Evolutionary conservation across 306 rosid genomes (phyloP), one percentile per base, ranked within the genome.

Genomic region (Trifolium dubium): DNA sequence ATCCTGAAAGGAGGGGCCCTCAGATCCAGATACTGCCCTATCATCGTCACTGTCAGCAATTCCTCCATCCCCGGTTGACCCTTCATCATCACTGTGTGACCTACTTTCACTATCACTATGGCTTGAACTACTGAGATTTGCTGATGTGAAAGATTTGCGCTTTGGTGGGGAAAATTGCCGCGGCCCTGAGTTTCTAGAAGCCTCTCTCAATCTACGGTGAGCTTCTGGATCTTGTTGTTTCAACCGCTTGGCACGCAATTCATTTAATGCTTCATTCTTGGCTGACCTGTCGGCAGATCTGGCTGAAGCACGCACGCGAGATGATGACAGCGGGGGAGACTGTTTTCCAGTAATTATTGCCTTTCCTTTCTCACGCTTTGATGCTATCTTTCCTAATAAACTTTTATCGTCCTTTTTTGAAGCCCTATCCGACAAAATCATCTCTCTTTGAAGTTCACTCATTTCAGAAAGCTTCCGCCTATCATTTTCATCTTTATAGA

Each of bases 401-500:
- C 75, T 86, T 76, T 85, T 94, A 81, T 94, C 98, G 50, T 79
- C 85, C 77, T 92, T 94, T 87, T 92, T 94, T 10, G 85, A 54
- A 11, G 98, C 98, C 74, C 99, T 90, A 31, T 94, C 96, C 1
- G 96, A 83, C 75, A 94, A 81, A 65, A 94, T 94, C 91, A 92
- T 90, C 88, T 94, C 99, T 78, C 99, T 92, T 74, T 94, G 90
- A 79, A 94, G 90, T 78, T 94, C 99, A 71, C 96, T 84, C 99
- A 94, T 94, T 82, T 92, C 96, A 19, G 96, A 85, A 56, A 92
- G 97, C 82, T 92, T 94, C 31, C 74, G 77, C 72, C 90, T 71
- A 68, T 92, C 96, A 35, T 90, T 90, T 9, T 94, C 97, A 67
- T 94, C 85, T 84, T 90, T 94, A 70, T 92, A 94, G 61, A 94